Base-by-base conservation (phyloP, 139 green algal genomes). In the Chlamydomonas incerta region DNA sequence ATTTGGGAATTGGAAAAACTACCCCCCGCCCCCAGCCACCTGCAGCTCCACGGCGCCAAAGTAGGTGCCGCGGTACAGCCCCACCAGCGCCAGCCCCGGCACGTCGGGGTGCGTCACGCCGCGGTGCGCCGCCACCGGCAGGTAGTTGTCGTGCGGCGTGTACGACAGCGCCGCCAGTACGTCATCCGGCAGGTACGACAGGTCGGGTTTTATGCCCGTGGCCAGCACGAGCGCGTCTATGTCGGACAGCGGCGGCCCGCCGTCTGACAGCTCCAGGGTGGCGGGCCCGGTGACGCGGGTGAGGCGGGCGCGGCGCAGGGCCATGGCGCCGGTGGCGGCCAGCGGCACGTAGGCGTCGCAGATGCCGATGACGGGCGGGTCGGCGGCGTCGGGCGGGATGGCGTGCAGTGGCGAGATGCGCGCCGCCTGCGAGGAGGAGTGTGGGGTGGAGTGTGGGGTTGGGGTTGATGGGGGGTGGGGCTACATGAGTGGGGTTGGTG, bases 81-180 rank as follows among this genome's bases (percentile, higher is more conserved):
- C 75, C 34, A 83, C 75, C 14, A 83, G 73, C 6, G 60, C 75
- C 60, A 83, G 37, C 8, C 75, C 75, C 14, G 75, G 75, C 35
- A 72, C 37, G 37, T 60, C 62, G 21, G 75, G 75, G 29, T 63
- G 60, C 28, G 62, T 29, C 41, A 72, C 62, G 21, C 35, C 34
- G 60, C 62, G 60, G 41, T 83, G 75, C 34, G 72, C 34, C 75
- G 35, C 60, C 75, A 83, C 20, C 23, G 75, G 75, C 60, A 83
- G 26, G 58, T 69, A 83, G 50, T 60, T 58, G 58, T 83, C 75
- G 60, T 83, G 47, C 41, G 60, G 60, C 17, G 35, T 72, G 60
- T 83, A 83, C 60, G 60, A 72, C 60, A 83, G 24, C 28, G 17
- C 18, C 14, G 37, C 28, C 15, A 83, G 75, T 20, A 83, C 35